Evolutionary conservation across 1,139 yeast genomes (phyloP).

Genomic region (Saccharomyces pastorianus): DNA sequence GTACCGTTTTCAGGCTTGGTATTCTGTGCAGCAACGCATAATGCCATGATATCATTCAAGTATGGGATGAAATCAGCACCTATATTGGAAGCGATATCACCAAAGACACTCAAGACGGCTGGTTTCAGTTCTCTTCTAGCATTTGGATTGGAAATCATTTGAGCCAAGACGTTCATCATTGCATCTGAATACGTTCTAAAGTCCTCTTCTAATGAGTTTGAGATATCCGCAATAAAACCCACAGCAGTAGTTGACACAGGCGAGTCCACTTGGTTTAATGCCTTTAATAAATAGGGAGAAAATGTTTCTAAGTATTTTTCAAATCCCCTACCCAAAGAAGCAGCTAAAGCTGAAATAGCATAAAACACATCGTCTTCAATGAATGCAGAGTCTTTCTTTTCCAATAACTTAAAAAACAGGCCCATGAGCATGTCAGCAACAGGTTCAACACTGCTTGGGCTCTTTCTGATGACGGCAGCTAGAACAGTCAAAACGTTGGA

Average conservation of each 20-base stretch:
- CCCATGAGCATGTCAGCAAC: constrained; percentile 84
- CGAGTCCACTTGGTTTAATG: constrained; percentile 73
- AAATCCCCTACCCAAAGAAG: constrained; percentile 64
- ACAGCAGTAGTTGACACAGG: constrained; percentile 83
- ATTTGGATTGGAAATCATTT: constrained; percentile 54
- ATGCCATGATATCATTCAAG: constrained; percentile 65
- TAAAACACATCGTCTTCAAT: constrained; percentile 92
- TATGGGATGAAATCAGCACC: constrained; percentile 71
- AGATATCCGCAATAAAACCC: constrained; percentile 92
- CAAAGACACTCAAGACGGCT: constrained; percentile 82
- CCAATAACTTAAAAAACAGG: constrained; percentile 61
- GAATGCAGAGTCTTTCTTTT: constrained; percentile 58
- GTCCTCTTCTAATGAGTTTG: constrained; percentile 73
- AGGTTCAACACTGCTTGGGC: constrained; percentile 53
- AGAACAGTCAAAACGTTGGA: constrained; percentile 77
- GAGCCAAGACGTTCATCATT: constrained; percentile 75
- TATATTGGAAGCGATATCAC: constrained; percentile 87
- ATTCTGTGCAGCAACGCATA: constrained; percentile 41
- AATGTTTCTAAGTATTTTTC: constrained; percentile 71
- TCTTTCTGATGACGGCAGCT: constrained; percentile 81
- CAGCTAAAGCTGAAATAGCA: constrained; percentile 84
- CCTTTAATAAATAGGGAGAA: constrained; percentile 70
- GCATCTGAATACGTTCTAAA: constrained; percentile 70
- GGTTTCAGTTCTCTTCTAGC: constrained; percentile 80
- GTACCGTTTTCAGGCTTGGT: constrained; percentile 47